A percentile compares a stretch with the other conserved stretches of the same genome.
phyloP scores from a whole-genome alignment of 2,329 filamentous ascomycete genomes.

The Cercospora nicotianae region DNA sequence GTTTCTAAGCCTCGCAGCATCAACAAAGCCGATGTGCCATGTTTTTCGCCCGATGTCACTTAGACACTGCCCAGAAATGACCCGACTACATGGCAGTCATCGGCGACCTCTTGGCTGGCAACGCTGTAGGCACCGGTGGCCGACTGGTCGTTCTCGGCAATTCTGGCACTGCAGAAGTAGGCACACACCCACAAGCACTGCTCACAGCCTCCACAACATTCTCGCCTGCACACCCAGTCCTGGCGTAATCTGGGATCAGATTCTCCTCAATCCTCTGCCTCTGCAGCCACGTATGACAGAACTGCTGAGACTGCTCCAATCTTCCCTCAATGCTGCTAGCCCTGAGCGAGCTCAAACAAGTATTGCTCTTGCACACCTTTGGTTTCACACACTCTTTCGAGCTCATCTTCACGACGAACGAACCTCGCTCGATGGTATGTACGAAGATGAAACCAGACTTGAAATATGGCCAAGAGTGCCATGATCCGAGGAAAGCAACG shows the following conservation, averaged over 20 bases:
- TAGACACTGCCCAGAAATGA: not conserved
- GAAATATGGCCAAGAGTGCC: constrained; percentile 53
- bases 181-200: constrained; percentile 29
- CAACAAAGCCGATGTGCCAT: not conserved
- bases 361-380: constrained; percentile 23
- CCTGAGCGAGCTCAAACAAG: constrained; percentile 18
- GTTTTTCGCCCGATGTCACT: not conserved
- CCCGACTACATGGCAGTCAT: not conserved
- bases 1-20: not conserved
- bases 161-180: constrained; percentile 25
- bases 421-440: constrained; percentile 55
- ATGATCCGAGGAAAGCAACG: constrained; percentile 44
- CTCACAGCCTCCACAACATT: constrained; percentile 23
- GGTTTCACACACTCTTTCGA: constrained; percentile 22
- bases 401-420: constrained; percentile 48
- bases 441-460: constrained; percentile 53
- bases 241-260: constrained; percentile 24
- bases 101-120: constrained; percentile 18
- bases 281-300: constrained; percentile 23
- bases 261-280: constrained; percentile 23
- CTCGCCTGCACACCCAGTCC: constrained; percentile 20
- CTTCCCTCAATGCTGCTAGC: constrained; percentile 21
- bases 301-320: constrained; percentile 23
- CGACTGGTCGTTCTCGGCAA: constrained; percentile 25
- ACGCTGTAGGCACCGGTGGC: constrained; percentile 21